These are phyloP conservation scores for Tricholoma saponaceum DNA, from an alignment of 768 basidiomycete genomes.

Conservation along the genomic window DNA sequence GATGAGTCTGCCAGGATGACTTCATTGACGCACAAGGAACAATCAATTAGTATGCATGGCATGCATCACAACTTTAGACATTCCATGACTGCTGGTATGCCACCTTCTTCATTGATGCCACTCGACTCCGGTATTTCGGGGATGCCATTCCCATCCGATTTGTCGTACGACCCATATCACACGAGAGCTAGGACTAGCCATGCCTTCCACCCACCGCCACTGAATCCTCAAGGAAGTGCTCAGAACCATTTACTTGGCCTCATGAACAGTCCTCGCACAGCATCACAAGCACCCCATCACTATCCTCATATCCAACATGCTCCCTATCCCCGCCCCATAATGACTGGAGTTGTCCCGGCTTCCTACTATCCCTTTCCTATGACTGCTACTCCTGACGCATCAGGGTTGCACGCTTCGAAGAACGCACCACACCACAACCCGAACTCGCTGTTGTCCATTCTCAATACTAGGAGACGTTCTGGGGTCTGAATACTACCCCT, in stretches of 20 bases:
- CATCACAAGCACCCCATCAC: background rate
- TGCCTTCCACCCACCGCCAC: constrained; percentile 30
- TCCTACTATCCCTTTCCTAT: background rate
- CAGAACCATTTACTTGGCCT: constrained; percentile 44
- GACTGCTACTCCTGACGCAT: background rate
- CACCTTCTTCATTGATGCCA: background rate
- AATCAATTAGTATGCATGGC: constrained; percentile 4
- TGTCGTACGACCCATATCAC: constrained; percentile 31
- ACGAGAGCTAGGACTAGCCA: constrained; percentile 47
- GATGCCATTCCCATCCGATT: background rate
- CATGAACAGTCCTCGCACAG: constrained; percentile 32
- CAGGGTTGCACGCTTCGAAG: background rate
- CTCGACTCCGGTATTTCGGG: background rate
- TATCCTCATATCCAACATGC: background rate
- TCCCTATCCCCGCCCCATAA: background rate
- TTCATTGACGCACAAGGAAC: constrained; percentile 26
- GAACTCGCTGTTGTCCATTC: constrained; percentile 3
- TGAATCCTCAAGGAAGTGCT: constrained; percentile 32
- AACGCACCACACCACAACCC: background rate
- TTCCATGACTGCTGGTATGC: constrained; percentile 1
- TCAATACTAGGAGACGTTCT: background rate
- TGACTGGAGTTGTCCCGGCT: background rate
- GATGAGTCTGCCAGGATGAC: constrained; percentile 67
- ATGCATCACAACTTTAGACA: constrained; percentile 7
- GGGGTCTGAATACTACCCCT: background rate